Conservation (phyloP, 1,139 yeast species). For the Pichia sp. region DNA sequence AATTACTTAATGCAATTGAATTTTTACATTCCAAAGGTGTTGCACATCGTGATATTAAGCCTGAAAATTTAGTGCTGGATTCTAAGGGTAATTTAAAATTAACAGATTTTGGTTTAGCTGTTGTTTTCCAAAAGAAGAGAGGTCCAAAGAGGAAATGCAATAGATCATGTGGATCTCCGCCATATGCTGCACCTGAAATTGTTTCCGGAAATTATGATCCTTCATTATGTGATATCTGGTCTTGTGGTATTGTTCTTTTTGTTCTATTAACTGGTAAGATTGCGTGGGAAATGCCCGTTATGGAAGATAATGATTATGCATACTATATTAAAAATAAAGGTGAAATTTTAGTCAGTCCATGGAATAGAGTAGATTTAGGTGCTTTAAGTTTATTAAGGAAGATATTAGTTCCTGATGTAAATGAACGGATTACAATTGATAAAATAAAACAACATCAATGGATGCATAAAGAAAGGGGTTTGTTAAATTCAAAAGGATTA, state of each 20-base stretch:
- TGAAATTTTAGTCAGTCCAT: conserved; percentile 38
- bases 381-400: conserved; percentile 46
- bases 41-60: conserved; percentile 86
- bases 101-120: conserved; percentile 65
- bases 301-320: conserved; percentile 40
- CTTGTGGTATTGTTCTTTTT: conserved; percentile 55
- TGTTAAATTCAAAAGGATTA: conserved; percentile 38
- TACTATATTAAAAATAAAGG: conserved; percentile 39
- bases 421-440: conserved; percentile 35
- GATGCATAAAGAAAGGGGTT: conserved; percentile 38
- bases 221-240: conserved; percentile 54
- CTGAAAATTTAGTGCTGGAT: conserved; percentile 81
- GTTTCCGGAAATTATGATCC: conserved; percentile 44
- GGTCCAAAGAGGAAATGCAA: conserved; percentile 50
- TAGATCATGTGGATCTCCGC: conserved; percentile 64
- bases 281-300: conserved; percentile 59
- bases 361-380: conserved; percentile 44
- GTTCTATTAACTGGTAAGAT: conserved; percentile 56
- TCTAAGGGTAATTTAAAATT: conserved; percentile 55
- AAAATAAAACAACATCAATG: conserved; percentile 46
- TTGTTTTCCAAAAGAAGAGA: conserved; percentile 50
- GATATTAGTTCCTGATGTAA: conserved; percentile 42
- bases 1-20: conserved; percentile 49
- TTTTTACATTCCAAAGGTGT: conserved; percentile 66
- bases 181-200: conserved; percentile 69